These are phyloP conservation scores for Dendrobium catenatum DNA, from an alignment of 106 monocot genomes.

Conservation along the genomic window DNA sequence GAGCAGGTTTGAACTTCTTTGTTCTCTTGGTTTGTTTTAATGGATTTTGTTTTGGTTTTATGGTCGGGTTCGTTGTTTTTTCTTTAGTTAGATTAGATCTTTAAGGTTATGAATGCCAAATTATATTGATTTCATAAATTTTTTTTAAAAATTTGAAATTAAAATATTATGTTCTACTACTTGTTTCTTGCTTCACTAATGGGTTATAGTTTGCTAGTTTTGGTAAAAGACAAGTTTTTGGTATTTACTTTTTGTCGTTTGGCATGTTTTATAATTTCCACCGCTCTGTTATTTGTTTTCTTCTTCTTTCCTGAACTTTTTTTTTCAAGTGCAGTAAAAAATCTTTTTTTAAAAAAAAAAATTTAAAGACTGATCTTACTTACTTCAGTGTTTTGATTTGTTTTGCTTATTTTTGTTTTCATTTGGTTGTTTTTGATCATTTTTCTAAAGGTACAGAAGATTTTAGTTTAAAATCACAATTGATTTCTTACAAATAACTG, in stretches of 20 bases:
- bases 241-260: background rate
- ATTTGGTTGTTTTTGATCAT: background rate
- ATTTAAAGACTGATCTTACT: background rate
- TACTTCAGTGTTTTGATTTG: background rate
- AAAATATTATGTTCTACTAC: too few species aligned
- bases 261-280: background rate
- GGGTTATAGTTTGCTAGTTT: too few species aligned
- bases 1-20: conserved; percentile 35
- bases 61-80: too few species aligned
- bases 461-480: background rate
- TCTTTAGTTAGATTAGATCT: too few species aligned
- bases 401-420: background rate
- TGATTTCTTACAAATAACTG: too few species aligned
- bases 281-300: background rate
- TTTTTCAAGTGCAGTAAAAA: background rate
- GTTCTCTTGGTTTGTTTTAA: background rate
- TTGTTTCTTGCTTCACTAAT: background rate
- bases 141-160: too few species aligned
- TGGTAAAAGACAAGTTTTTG: background rate
- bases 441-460: background rate
- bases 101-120: too few species aligned
- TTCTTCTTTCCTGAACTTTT: background rate
- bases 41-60: background rate
- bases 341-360: background rate
- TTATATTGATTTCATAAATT: too few species aligned